These are phyloP conservation scores for Beauveria sp. DNA, from an alignment of 2,329 filamentous ascomycete genomes.

Conservation along the genomic window DNA sequence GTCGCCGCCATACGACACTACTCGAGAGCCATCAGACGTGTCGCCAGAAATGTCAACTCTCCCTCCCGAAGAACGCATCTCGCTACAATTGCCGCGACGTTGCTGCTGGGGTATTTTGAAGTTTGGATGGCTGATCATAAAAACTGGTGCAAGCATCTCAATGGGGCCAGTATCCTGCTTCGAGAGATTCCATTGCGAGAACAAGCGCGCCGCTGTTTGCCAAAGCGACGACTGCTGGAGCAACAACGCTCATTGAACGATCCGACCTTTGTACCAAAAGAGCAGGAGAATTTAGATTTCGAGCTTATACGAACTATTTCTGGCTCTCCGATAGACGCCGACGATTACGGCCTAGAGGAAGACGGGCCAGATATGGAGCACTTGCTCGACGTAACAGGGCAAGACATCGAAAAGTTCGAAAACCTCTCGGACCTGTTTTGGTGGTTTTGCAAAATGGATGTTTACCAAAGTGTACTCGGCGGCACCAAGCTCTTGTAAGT, in stretches of 20 bases:
- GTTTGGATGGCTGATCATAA: constrained; percentile 90
- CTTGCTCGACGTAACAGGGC: constrained; percentile 30
- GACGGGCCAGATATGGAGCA: constrained; percentile 21
- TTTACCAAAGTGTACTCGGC: constrained; percentile 82
- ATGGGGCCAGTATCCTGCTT: constrained; percentile 75
- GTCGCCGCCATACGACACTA: constrained; percentile 89
- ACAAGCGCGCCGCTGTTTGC: constrained; percentile 64
- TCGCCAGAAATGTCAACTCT: constrained; percentile 68
- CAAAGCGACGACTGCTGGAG: constrained; percentile 40
- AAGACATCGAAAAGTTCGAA: constrained; percentile 72
- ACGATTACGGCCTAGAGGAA: constrained; percentile 29
- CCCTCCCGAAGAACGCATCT: constrained; percentile 62
- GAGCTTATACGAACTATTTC: constrained; percentile 33
- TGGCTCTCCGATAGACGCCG: constrained; percentile 29
- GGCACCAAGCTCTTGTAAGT: constrained; percentile 79
- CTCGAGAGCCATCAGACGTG: constrained; percentile 70
- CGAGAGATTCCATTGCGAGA: constrained; percentile 71
- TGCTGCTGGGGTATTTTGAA: constrained; percentile 86
- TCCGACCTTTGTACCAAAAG: constrained; percentile 13
- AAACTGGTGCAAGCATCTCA: constrained; percentile 90
- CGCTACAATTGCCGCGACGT: constrained; percentile 77
- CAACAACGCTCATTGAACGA: constrained; percentile 8
- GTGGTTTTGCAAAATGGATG: constrained; percentile 95
- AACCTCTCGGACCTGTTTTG: constrained; percentile 81
- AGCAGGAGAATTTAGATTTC: constrained; percentile 34